These are phyloP conservation scores for Panaeolus papilionaceus DNA, from an alignment of 768 basidiomycete species.

Conservation along the genomic window DNA sequence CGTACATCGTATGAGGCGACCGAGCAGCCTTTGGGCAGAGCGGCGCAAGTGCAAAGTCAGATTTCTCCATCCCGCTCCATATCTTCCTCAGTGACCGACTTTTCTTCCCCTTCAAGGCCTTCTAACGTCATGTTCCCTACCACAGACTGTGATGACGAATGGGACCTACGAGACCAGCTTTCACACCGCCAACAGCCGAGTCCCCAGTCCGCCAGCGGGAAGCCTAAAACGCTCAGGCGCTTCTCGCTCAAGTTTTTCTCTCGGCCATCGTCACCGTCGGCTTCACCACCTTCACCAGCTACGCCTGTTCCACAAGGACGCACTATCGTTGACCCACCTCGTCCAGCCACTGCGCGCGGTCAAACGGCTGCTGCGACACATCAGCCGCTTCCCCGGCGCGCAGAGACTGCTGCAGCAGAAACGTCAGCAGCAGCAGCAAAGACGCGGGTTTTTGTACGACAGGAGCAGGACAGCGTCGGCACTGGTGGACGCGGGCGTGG, in stretches of 20 bases:
- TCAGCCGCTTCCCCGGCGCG: slow-evolving; percentile 41
- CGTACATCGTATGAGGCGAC: slow-evolving; percentile 37
- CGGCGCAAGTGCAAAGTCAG: slow-evolving; percentile 47
- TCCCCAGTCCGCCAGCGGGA: slow-evolving; percentile 22
- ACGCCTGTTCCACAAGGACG: slow-evolving; percentile 37
- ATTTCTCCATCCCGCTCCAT: slow-evolving; percentile 41
- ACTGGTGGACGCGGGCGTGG: slow-evolving; percentile 16
- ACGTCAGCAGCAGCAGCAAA: slow-evolving; percentile 24
- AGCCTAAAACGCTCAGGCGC: slow-evolving; percentile 42
- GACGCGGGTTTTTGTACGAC: slow-evolving; percentile 23
- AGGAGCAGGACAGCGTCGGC: slow-evolving; percentile 20
- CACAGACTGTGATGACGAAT: slow-evolving; percentile 18
- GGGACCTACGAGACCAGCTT: slow-evolving; percentile 21
- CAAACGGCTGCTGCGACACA: slow-evolving; percentile 43
- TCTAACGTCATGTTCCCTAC: slow-evolving; percentile 28
- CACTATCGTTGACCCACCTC: slow-evolving; percentile 36
- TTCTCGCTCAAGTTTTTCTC: slow-evolving; percentile 57
- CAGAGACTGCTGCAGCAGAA: slow-evolving; percentile 31
- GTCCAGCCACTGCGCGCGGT: slow-evolving; percentile 42
- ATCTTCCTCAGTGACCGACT: slow-evolving; percentile 48
- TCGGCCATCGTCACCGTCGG: slow-evolving; percentile 52
- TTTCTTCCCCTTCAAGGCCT: slow-evolving; percentile 45
- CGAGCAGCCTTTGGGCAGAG: slow-evolving; percentile 40
- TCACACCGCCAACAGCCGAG: slow-evolving; percentile 23
- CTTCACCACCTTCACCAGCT: slow-evolving; percentile 39